Conservation (phyloP, 495 filamentous ascomycete genomes). For the Penicillium cinerascens region DNA sequence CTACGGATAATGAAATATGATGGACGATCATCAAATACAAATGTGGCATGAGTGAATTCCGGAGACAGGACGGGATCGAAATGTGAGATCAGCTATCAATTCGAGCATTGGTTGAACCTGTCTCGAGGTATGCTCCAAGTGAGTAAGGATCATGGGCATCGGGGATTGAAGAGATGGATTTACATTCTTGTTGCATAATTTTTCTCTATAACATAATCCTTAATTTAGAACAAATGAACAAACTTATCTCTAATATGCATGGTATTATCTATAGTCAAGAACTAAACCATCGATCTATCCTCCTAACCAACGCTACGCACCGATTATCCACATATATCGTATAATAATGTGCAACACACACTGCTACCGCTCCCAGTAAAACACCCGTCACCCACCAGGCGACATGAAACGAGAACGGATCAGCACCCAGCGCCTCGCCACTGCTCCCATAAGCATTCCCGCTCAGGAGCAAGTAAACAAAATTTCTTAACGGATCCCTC, state of each 20-base stretch:
- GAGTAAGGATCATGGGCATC: not conserved
- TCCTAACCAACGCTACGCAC: constrained; percentile 20
- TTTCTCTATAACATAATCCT: not conserved
- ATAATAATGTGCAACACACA: constrained; percentile 46
- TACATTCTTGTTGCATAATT: not conserved
- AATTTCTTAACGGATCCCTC: constrained; percentile 43
- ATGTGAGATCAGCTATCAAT: not conserved
- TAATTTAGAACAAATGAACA: not conserved
- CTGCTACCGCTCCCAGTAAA: constrained; percentile 33
- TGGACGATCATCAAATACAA: not conserved
- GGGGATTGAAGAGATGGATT: not conserved
- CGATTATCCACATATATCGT: constrained; percentile 41
- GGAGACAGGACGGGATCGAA: too few relatives aligned
- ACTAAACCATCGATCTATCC: constrained; percentile 18
- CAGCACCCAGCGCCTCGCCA: constrained; percentile 33
- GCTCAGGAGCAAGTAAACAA: constrained; percentile 22
- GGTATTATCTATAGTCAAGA: not conserved
- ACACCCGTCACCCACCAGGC: constrained; percentile 37
- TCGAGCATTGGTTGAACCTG: too few relatives aligned
- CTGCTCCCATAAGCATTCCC: constrained; percentile 25
- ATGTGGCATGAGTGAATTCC: not conserved
- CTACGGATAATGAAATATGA: not conserved
- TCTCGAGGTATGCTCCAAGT: too few relatives aligned
- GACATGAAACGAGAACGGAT: constrained; percentile 31
- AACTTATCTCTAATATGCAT: not conserved